phyloP scores from a whole-genome alignment of 2,329 filamentous ascomycete genomes.

The Nemania serpens region DNA sequence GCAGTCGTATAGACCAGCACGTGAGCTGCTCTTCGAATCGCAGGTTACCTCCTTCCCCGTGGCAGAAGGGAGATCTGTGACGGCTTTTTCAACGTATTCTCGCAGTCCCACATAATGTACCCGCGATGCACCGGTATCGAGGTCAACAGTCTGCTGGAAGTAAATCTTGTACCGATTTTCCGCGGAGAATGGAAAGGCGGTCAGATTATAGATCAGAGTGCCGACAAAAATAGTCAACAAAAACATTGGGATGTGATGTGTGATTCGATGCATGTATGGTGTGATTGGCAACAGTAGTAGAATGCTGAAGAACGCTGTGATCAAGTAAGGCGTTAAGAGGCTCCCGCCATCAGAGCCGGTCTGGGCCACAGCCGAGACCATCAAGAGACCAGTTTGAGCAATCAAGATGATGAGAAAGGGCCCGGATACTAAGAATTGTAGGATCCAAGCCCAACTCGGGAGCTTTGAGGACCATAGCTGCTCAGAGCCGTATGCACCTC shows the following conservation, averaged over 20 bases:
- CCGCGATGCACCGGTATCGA: constrained; percentile 71
- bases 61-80: constrained; percentile 72
- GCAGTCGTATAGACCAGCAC: constrained; percentile 66
- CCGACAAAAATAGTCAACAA: constrained; percentile 73
- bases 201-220: constrained; percentile 83
- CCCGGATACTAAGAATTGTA: constrained; percentile 81
- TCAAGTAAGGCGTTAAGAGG: constrained; percentile 71
- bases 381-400: constrained; percentile 74
- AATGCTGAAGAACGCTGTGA: constrained; percentile 69
- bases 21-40: constrained; percentile 44
- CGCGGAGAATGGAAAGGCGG: constrained; percentile 85
- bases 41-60: constrained; percentile 65
- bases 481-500: constrained; percentile 66
- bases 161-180: constrained; percentile 82
- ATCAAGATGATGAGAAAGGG: constrained; percentile 78
- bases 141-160: constrained; percentile 80
- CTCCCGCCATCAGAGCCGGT: constrained; percentile 83
- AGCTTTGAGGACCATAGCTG: constrained; percentile 83
- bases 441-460: constrained; percentile 82
- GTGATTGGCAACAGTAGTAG: constrained; percentile 75
- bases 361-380: constrained; percentile 75
- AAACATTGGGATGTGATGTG: constrained; percentile 79
- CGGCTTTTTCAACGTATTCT: constrained; percentile 68
- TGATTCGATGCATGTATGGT: constrained; percentile 86
- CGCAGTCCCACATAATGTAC: constrained; percentile 72